Evolutionary conservation across 768 basidiomycete species (phyloP).

Genomic region (Leucosporidium creatinivorum): DNA sequence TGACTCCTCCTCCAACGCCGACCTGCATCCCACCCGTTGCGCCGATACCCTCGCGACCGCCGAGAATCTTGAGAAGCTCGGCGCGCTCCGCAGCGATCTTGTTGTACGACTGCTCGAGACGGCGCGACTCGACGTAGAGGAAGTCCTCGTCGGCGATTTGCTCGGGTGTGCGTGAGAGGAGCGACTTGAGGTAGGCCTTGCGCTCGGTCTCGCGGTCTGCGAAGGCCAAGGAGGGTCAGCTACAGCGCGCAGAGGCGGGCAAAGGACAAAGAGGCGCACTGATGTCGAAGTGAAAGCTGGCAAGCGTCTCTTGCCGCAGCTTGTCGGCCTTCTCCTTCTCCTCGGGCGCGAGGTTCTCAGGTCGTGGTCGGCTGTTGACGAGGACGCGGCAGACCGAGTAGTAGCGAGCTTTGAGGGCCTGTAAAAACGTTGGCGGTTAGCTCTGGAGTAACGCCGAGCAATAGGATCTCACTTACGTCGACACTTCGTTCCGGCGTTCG

Average conservation of each 20-base stretch:
- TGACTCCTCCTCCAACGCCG: constrained; percentile 39
- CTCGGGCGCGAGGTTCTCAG: neutral
- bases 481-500: constrained; percentile 50
- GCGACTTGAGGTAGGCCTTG: constrained; percentile 74
- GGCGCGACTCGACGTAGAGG: constrained; percentile 82
- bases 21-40: constrained; percentile 12
- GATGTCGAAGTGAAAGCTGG: constrained; percentile 61
- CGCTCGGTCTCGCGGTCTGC: constrained; percentile 78
- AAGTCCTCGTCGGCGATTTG: constrained; percentile 94
- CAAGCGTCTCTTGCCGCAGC: constrained; percentile 5
- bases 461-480: constrained; percentile 12
- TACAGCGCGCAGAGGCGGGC: neutral
- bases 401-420: constrained; percentile 68
- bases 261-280: constrained; percentile 46
- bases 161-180: constrained; percentile 79
- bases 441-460: too few species aligned
- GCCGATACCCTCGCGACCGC: constrained; percentile 27
- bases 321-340: neutral
- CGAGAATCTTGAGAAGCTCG: constrained; percentile 36
- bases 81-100: constrained; percentile 31
- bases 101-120: constrained; percentile 87
- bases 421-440: neutral
- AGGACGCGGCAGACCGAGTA: constrained; percentile 84
- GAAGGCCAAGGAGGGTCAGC: neutral
- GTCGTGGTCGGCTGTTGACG: constrained; percentile 50